These are phyloP conservation scores for Camelina laxa DNA, from an alignment of 345 rosid species.

Conservation along the genomic window DNA sequence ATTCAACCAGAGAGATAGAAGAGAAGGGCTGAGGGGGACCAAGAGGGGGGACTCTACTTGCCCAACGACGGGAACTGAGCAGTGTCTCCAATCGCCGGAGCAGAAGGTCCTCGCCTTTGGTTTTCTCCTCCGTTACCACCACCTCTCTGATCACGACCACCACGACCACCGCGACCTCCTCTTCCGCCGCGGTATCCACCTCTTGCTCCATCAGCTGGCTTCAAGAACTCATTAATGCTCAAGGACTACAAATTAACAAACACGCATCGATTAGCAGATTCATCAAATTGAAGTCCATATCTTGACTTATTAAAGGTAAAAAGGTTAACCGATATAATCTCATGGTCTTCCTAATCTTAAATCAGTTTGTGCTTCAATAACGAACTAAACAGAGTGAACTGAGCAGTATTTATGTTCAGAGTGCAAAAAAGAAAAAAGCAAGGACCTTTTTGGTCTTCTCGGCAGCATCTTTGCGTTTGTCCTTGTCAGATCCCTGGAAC, in stretches of 20 bases:
- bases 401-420: not conserved
- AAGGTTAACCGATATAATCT: not conserved
- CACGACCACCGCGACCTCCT: constrained; percentile 35
- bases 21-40: constrained; percentile 16
- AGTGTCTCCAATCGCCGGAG: constrained; percentile 39
- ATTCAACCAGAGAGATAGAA: constrained; percentile 25
- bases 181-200: constrained; percentile 43
- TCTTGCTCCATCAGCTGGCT: constrained; percentile 40
- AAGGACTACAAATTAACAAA: constrained; percentile 32
- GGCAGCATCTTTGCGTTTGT: constrained; percentile 62
- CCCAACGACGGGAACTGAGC: constrained; percentile 47
- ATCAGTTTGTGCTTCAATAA: not conserved
- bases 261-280: not conserved
- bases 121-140: constrained; percentile 29
- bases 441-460: constrained; percentile 70
- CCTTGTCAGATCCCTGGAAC: constrained; percentile 69
- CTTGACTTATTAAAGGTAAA: not conserved
- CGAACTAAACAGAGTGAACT: not conserved
- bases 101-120: constrained; percentile 35
- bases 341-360: not conserved
- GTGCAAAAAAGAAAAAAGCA: not conserved
- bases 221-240: constrained; percentile 44
- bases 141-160: constrained; percentile 35
- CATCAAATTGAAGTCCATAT: not conserved
- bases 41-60: constrained; percentile 25